phyloP scores from a whole-genome alignment of 495 filamentous ascomycete genomes.

The Opeltia flavorubescens region DNA sequence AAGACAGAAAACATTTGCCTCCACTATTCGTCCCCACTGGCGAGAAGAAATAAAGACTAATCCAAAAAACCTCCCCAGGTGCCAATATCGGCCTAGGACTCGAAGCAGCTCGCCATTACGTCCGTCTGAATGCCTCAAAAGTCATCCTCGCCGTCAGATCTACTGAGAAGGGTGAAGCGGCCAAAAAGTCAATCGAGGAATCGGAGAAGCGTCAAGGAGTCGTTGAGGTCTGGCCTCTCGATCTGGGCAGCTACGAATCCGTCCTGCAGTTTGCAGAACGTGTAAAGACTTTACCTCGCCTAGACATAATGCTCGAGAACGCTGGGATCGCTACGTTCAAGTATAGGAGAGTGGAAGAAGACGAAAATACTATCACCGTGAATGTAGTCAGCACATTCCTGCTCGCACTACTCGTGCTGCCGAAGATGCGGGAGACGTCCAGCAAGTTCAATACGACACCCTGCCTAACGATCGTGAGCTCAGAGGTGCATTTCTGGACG shows the following conservation, averaged over 20 bases:
- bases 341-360: slow-evolving; percentile 19
- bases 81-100: slow-evolving; percentile 35
- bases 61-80: too few species aligned
- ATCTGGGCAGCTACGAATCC: slow-evolving; percentile 22
- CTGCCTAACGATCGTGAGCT: slow-evolving; percentile 17
- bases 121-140: slow-evolving; percentile 22
- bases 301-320: slow-evolving; percentile 25
- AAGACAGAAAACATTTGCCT: too few species aligned
- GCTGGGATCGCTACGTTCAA: slow-evolving; percentile 17
- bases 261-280: slow-evolving; percentile 21
- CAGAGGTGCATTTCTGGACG: slow-evolving; percentile 16
- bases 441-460: slow-evolving; percentile 9
- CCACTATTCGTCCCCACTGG: too few species aligned
- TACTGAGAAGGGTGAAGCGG: slow-evolving; percentile 26
- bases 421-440: slow-evolving; percentile 16
- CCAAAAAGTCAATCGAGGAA: slow-evolving; percentile 19
- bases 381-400: slow-evolving; percentile 33
- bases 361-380: slow-evolving; percentile 26
- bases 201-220: slow-evolving; percentile 19
- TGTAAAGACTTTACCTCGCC: slow-evolving; percentile 12
- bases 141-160: slow-evolving; percentile 34
- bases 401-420: slow-evolving; percentile 18
- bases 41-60: too few species aligned
- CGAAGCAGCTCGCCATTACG: slow-evolving; percentile 30
- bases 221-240: slow-evolving; percentile 25